Percentiles rank a stretch among this genome's conserved stretches.
Evolutionary conservation across 345 rosid genomes (phyloP).

Genomic region (Citrus medica): DNA sequence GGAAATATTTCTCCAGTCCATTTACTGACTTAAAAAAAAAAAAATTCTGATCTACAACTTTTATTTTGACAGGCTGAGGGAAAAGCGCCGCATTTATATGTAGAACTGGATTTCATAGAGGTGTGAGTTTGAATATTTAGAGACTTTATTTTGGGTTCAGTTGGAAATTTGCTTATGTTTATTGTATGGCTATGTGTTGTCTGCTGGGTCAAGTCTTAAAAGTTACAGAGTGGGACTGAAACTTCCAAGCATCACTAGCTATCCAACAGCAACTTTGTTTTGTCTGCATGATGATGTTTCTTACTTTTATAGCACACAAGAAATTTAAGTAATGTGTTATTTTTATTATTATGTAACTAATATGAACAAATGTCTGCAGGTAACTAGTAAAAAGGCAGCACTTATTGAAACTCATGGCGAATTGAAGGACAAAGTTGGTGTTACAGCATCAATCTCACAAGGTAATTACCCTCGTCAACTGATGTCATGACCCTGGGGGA

Average conservation of each 20-base stretch:
- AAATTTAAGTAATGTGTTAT: background rate
- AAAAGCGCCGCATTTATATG: constrained; percentile 69
- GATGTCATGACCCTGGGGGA: background rate
- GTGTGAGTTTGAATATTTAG: constrained; percentile 32
- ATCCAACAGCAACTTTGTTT: background rate
- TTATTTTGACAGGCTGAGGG: constrained; percentile 69
- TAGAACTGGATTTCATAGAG: constrained; percentile 97
- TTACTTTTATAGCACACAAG: background rate
- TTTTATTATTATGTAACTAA: constrained; percentile 26
- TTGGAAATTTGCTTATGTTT: constrained; percentile 4
- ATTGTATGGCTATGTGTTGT: background rate
- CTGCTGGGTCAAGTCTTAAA: background rate
- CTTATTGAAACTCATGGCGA: constrained; percentile 57
- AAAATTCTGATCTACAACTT: background rate
- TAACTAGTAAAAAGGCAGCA: constrained; percentile 84
- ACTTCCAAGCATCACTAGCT: background rate
- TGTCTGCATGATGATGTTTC: background rate
- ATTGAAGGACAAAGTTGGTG: constrained; percentile 70
- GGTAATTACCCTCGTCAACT: constrained; percentile 36
- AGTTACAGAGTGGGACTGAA: background rate
- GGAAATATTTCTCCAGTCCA: background rate
- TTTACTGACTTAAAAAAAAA: background rate
- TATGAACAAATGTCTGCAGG: constrained; percentile 38
- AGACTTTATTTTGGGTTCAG: background rate
- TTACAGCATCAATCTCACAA: constrained; percentile 62